A percentile compares a stretch with the other conserved stretches of the same genome.
Evolutionary conservation across 179 eudicot species (phyloP).

Genomic region (Patellifolia procumbens): DNA sequence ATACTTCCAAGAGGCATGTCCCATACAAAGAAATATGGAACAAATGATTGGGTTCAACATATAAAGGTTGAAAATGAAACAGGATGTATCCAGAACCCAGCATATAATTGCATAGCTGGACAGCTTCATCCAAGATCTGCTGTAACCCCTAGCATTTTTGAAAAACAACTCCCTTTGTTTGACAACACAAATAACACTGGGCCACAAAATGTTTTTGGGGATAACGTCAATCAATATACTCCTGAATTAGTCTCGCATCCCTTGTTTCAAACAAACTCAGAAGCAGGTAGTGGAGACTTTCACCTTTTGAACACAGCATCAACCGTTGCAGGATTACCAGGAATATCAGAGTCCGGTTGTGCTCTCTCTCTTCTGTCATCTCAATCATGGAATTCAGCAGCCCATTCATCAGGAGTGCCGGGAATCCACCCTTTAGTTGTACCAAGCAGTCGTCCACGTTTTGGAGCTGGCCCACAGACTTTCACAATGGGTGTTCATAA

Average conservation of each 20-base stretch:
- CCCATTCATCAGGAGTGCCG: conserved; percentile 38
- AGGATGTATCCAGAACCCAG: conserved; percentile 32
- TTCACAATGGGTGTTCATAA: too few relatives aligned
- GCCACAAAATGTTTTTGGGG: conserved; percentile 21
- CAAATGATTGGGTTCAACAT: conserved; percentile 36
- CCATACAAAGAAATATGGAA: conserved; percentile 28
- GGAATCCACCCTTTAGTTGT: conserved; percentile 24
- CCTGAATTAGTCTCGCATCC: conserved; percentile 26
- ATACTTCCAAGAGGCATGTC: conserved; percentile 30
- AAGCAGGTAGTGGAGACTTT: conserved; percentile 36
- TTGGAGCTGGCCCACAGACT: too few relatives aligned
- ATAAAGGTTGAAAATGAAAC: conserved; percentile 43
- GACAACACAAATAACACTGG: conserved; percentile 20
- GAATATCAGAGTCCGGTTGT: conserved; percentile 48
- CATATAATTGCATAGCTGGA: conserved; percentile 28
- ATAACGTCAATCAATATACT: conserved; percentile 24
- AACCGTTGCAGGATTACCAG: conserved; percentile 41
- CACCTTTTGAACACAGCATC: conserved; percentile 42
- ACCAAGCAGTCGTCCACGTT: conserved; percentile 28
- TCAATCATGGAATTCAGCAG: conserved; percentile 44
- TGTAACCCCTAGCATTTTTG: conserved; percentile 23
- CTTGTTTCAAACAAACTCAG: conserved; percentile 28
- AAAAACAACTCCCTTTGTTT: conserved; percentile 30
- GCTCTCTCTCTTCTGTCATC: conserved; percentile 98
- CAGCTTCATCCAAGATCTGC: conserved; percentile 30